These are phyloP conservation scores for Mucor plumbeus DNA, from an alignment of 371 early-diverging fungal species.

Conservation along the genomic window DNA sequence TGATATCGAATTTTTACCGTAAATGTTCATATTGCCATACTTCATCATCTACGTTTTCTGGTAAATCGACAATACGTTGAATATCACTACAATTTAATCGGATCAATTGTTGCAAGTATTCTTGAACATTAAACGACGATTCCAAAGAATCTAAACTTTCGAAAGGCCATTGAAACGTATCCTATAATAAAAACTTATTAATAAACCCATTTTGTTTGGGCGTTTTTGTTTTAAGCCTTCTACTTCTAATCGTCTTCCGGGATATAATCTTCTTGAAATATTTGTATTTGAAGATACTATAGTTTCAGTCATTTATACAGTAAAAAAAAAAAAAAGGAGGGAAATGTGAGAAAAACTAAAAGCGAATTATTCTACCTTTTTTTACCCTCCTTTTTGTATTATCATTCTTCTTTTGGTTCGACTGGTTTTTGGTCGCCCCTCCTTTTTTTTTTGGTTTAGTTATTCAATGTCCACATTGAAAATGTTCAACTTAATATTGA, in stretches of 20 bases:
- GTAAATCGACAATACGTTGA: slow-evolving; percentile 64
- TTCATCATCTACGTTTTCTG: slow-evolving; percentile 68
- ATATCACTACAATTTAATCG: slow-evolving; percentile 71
- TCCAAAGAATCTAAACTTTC: slow-evolving; percentile 67
- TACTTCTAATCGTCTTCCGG: slow-evolving; percentile 50
- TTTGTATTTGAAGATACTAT: not conserved
- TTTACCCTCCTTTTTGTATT: not conserved
- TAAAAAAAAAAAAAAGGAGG: not conserved
- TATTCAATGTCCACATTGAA: too few relatives aligned
- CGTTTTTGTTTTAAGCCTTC: slow-evolving; percentile 1
- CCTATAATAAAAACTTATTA: slow-evolving; percentile 34
- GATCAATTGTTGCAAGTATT: slow-evolving; percentile 82
- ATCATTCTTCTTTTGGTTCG: too few relatives aligned
- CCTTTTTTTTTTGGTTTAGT: too few relatives aligned
- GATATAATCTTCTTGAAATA: slow-evolving; percentile 39
- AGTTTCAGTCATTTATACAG: slow-evolving; percentile 7
- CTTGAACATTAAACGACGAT: slow-evolving; percentile 80
- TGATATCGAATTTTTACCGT: slow-evolving; percentile 54
- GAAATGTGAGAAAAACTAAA: not conserved
- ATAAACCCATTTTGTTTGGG: not conserved
- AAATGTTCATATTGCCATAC: slow-evolving; percentile 93
- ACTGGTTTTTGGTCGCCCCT: too few relatives aligned
- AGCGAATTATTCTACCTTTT: too few relatives aligned
- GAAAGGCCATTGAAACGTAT: slow-evolving; percentile 62
- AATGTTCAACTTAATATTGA: not conserved